Evolutionary conservation across 129 eudicot species (phyloP).

Genomic region (Mikania micrantha): DNA sequence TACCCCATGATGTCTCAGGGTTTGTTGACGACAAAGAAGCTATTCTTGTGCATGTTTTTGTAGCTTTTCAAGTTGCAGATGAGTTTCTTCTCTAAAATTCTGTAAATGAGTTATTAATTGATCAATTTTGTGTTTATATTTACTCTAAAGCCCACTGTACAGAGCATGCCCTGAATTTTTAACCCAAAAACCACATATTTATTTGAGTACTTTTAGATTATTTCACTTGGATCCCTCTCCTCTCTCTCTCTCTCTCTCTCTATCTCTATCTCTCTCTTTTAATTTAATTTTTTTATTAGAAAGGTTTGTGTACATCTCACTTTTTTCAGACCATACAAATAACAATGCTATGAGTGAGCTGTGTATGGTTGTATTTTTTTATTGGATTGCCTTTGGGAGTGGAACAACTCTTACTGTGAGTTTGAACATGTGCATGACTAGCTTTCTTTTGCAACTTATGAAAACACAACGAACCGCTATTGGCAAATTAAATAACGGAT

Average conservation of each 20-base stretch:
- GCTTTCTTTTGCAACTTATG: neutral
- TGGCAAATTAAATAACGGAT: slow-evolving; percentile 10
- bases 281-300: too few species aligned
- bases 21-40: slow-evolving; percentile 24
- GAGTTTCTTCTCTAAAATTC: slow-evolving; percentile 84
- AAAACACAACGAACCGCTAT: neutral
- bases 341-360: too few species aligned
- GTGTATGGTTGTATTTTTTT: too few species aligned
- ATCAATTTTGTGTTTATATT: slow-evolving; percentile 24
- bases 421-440: slow-evolving; percentile 4
- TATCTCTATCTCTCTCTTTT: neutral
- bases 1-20: slow-evolving; percentile 24
- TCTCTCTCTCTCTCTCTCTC: neutral
- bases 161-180: slow-evolving; percentile 24
- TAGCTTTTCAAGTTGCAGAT: slow-evolving; percentile 92
- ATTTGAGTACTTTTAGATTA: slow-evolving; percentile 9
- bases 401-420: slow-evolving; percentile 3
- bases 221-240: neutral
- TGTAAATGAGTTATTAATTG: slow-evolving; percentile 47
- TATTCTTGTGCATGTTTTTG: slow-evolving; percentile 49
- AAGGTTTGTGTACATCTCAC: too few species aligned
- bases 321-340: too few species aligned
- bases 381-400: slow-evolving; percentile 20
- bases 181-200: slow-evolving; percentile 20
- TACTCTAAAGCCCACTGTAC: slow-evolving; percentile 34